A percentile compares a stretch with the other conserved stretches of the same genome.
Conservation (phyloP, 2,329 filamentous ascomycete species). For the Diaporthe caulivora region DNA sequence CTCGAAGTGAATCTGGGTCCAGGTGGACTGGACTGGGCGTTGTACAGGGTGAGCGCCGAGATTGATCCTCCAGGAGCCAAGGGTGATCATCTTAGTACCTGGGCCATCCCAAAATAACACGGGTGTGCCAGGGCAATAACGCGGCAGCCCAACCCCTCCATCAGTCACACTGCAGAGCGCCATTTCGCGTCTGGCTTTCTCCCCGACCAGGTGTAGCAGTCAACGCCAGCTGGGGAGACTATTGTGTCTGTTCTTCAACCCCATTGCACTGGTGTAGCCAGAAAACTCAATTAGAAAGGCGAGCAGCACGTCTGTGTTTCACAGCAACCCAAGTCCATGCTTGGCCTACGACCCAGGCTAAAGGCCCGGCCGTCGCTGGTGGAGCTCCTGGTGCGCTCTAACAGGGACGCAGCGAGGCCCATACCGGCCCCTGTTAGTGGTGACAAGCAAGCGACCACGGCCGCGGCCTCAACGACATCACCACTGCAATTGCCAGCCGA, state of each 20-base stretch:
- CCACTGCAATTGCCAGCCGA: conserved; percentile 42
- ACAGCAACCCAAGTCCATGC: conserved; percentile 52
- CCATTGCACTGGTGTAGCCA: background rate
- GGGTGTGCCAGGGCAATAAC: conserved; percentile 21
- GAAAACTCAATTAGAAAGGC: conserved; percentile 7
- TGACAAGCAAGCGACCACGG: conserved; percentile 16
- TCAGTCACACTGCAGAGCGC: background rate
- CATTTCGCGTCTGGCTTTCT: conserved; percentile 10
- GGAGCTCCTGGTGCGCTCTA: conserved; percentile 60
- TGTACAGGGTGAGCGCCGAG: conserved; percentile 16
- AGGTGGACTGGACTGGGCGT: background rate
- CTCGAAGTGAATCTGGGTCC: conserved; percentile 5
- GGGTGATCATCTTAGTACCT: conserved; percentile 18
- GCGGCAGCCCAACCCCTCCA: conserved; percentile 27
- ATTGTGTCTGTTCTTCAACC: conserved; percentile 2
- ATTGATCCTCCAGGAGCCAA: conserved; percentile 30
- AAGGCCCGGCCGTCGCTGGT: conserved; percentile 66
- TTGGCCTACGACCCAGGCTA: conserved; percentile 63
- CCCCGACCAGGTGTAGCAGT: conserved; percentile 5
- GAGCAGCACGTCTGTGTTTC: conserved; percentile 18
- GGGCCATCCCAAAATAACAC: conserved; percentile 28
- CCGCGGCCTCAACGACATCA: conserved; percentile 45
- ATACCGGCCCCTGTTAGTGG: conserved; percentile 21
- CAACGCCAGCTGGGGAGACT: background rate
- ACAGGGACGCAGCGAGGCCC: conserved; percentile 42